These are phyloP conservation scores for Halophytophthora batemanensis DNA, from an alignment of 352 stramenopile species.

Conservation along the genomic window DNA sequence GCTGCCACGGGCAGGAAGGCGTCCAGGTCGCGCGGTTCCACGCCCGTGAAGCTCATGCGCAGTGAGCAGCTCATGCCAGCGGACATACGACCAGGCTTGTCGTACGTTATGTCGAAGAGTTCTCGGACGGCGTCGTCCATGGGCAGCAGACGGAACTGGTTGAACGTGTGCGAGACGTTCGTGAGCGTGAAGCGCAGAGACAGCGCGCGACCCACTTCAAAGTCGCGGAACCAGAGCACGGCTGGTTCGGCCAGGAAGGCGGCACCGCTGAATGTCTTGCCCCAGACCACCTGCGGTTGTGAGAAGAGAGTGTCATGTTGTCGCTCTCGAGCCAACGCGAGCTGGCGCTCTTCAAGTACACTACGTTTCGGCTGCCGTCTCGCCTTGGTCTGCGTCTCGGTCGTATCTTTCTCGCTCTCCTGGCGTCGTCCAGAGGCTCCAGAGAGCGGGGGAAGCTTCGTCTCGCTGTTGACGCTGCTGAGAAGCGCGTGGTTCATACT, in stretches of 20 bases:
- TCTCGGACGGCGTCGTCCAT: slow-evolving; percentile 72
- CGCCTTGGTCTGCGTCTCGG: slow-evolving; percentile 5
- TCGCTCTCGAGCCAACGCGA: slow-evolving; percentile 32
- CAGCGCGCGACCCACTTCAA: slow-evolving; percentile 71
- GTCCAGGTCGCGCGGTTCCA: slow-evolving; percentile 62
- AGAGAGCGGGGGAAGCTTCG: slow-evolving; percentile 18
- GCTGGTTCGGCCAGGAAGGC: slow-evolving; percentile 82
- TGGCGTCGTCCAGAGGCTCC: neutral
- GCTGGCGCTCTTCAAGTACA: slow-evolving; percentile 61
- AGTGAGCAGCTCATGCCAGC: slow-evolving; percentile 82
- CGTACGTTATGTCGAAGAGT: slow-evolving; percentile 88
- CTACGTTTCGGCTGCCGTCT: slow-evolving; percentile 27
- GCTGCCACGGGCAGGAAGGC: slow-evolving; percentile 58
- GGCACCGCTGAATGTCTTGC: slow-evolving; percentile 70
- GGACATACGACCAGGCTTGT: slow-evolving; percentile 87
- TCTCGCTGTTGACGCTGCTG: slow-evolving; percentile 8
- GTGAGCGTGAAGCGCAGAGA: slow-evolving; percentile 74
- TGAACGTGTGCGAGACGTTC: slow-evolving; percentile 92
- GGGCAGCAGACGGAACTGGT: slow-evolving; percentile 85
- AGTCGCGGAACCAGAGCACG: slow-evolving; percentile 89
- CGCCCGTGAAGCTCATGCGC: slow-evolving; percentile 67
- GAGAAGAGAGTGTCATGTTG: slow-evolving; percentile 59
- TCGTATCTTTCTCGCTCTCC: slow-evolving; percentile 14
- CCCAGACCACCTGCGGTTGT: slow-evolving; percentile 73
- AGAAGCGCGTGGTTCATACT: slow-evolving; percentile 32